Base-by-base conservation (phyloP, 2,329 filamentous ascomycete genomes). In the Claviceps capensis region DNA sequence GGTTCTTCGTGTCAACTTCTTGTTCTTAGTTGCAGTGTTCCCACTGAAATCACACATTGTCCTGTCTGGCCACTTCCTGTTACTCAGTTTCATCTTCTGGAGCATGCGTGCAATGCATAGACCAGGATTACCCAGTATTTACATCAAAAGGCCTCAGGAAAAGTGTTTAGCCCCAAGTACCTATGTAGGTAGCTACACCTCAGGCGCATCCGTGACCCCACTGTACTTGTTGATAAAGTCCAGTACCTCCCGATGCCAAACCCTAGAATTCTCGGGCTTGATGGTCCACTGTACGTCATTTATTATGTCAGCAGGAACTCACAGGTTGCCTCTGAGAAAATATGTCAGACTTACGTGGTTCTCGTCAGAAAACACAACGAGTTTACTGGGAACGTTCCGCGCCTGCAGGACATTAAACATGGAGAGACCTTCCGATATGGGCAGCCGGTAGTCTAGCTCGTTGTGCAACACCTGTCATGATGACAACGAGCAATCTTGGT, bases 221-320 rank as follows among this genome's bases (percentile, higher is more conserved):
- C 74, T 74, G 58, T 79, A 81, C 61, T 81, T 77, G 60, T 83
- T 83, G 56, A 83, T 82, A 81, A 86, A 96, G 52, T 80, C 80
- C 34, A 96, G 63, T 16, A 97, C 89, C 53, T 88, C 86, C 52
- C 78, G 78, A 62, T 97, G 89, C 93, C 93, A 97, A 19, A 94
- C 76, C 17, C 96, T 71, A 3, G 83, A 86, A 66, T 97, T 97
- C 68, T 96, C 91, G 0, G 85, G 87, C 65, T 95, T 95, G 51
- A 95, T 63, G 4, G 96, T 89, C 88, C 88, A 83, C 78, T 82
- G 49, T 5, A 34, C 30, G 30, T 34, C 4, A 5, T n/a, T 45
- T 7, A 30, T 46, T 16, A 5, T 5, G 47, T 60, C 23, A 56
- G 37, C 19, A 23, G 23, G 5, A 26, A 14, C 36, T 38, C 38